Base-by-base conservation (phyloP, 2,329 filamentous ascomycete genomes). In the Coniochaeta ligniaria region DNA sequence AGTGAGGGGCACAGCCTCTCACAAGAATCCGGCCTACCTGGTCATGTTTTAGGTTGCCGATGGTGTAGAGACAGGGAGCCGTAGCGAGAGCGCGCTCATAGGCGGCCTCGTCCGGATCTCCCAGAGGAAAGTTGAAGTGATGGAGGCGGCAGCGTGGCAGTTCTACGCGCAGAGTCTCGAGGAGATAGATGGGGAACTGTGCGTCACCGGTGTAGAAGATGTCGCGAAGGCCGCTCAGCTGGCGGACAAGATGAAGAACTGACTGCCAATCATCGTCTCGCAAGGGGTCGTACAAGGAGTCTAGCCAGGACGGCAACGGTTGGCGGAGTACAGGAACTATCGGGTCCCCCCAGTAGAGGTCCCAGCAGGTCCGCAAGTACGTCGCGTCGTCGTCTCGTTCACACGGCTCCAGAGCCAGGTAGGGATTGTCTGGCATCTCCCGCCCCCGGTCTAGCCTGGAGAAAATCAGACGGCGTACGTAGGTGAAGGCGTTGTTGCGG, bases 61-160 rank as follows among this genome's bases (percentile, higher is more conserved):
- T 50, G 24, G 43, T 58, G 43, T 58, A 62, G 5, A 63, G 47
- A 24, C 26, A 60, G 41, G 62, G 62, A 7, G 62, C 62, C 7
- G 45, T 59, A 5, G 24, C 55, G 17, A 62, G 54, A 26, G 60
- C 57, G 2, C 38, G 22, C 22, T 62, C 47, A 28, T 60, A 41
- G 22, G 33, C 54, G n/a, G n/a, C n/a, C n/a, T n/a, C 24, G 6
- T 59, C 22, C n/a, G 47, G 22, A 20, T 33, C 58, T 36, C 31
- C 35, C 20, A 61, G 36, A 11, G 58, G n/a, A 20, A 63, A 63
- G 20, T 16, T 38, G 56, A 58, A 60, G 17, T 62, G 24, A 56
- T 63, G 60, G 20, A 63, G 62, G 7, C 60, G 60, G 33, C 62
- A 63, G 22, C 35, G 26, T 16, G 33, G 45, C 16, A 54, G 20